Evolutionary conservation across 148 eudicot species (phyloP), one percentile per base, ranked within the genome.

Genomic region (Simmondsia chinensis): DNA sequence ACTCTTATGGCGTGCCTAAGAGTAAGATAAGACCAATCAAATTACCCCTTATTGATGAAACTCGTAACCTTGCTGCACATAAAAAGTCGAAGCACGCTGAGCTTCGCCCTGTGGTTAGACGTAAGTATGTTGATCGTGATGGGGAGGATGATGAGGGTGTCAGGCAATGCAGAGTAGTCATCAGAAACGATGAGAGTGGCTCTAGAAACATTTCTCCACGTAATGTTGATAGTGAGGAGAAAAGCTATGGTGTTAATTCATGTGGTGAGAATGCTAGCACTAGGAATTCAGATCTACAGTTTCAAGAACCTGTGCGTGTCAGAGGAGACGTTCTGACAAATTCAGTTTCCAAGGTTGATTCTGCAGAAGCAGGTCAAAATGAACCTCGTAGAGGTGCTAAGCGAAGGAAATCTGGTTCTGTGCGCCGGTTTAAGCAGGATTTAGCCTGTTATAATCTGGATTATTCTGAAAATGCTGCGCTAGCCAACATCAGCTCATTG

Each of bases 341-440:
- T 71, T 60, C 72, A 45, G 51, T 46, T 9, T 55, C 71, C 9
- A 76, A 79, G 50, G 53, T 37, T 58, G 62, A 71, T 58, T 31
- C 57, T 44, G 54, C 14, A 37, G 83, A 72, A 35, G 66, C 60
- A 19, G 71, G 59, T 46, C 79, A 69, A 45, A 20, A 60, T 61
- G 71, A 63, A 70, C 82, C 63, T 15, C 60, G 66, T 23, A 61
- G 54, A 53, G 96, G 94, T 37, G 76, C 99, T 23, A 83, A 63
- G 48, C 72, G 75, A 62, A 82, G 96, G 70, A 86, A 93, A 61
- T 80, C 96, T 42, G 82, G 94, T 53, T 70, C 74, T 56, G 96
- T 86, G 20, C 79, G 79, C 56, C 70, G 94, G 77, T 93, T 93
- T 43, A 70, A 64, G 16, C 76, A 57, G 37, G 86, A 77, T 33